phyloP scores from a whole-genome alignment of 352 stramenopile species.

The Pythium rhizo-oryzae region DNA sequence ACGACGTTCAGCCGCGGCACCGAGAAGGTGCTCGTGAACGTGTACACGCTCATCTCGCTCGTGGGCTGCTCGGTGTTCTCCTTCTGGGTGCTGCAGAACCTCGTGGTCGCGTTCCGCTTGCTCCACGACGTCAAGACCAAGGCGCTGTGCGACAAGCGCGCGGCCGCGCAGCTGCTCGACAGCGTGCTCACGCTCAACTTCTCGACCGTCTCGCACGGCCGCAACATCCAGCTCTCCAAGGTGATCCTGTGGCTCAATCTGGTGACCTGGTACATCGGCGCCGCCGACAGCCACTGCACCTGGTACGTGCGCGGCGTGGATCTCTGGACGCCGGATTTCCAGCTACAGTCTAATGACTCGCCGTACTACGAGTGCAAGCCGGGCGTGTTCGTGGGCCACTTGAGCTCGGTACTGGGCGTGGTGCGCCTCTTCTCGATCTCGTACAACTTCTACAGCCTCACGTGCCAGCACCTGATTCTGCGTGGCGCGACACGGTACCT shows the following conservation, averaged over 20 bases:
- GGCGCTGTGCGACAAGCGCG: constrained; percentile 5
- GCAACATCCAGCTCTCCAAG: constrained; percentile 30
- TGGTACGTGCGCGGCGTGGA: constrained; percentile 26
- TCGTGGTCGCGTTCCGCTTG: background rate
- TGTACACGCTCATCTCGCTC: constrained; percentile 29
- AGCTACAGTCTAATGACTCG: constrained; percentile 15
- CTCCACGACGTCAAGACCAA: background rate
- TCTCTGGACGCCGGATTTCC: constrained; percentile 24
- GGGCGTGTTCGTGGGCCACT: constrained; percentile 4
- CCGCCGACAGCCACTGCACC: constrained; percentile 26
- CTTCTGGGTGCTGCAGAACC: constrained; percentile 19
- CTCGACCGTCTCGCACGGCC: constrained; percentile 20
- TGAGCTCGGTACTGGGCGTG: constrained; percentile 15
- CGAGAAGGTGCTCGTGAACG: constrained; percentile 25
- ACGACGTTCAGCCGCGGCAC: constrained; percentile 23
- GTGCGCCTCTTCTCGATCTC: constrained; percentile 21
- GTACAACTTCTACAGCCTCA: constrained; percentile 33
- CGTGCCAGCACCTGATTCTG: constrained; percentile 20
- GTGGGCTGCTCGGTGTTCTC: constrained; percentile 26
- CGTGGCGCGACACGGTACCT: constrained; percentile 19
- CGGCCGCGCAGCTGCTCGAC: constrained; percentile 14
- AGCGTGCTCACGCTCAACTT: constrained; percentile 20
- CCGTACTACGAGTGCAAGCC: constrained; percentile 30
- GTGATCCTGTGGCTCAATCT: constrained; percentile 26
- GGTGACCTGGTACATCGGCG: constrained; percentile 29